Percentiles rank a stretch among this genome's conserved stretches.
These are phyloP conservation scores for Ophiostoma montium DNA, from an alignment of 2,329 filamentous ascomycete species.

Conservation along the genomic window DNA sequence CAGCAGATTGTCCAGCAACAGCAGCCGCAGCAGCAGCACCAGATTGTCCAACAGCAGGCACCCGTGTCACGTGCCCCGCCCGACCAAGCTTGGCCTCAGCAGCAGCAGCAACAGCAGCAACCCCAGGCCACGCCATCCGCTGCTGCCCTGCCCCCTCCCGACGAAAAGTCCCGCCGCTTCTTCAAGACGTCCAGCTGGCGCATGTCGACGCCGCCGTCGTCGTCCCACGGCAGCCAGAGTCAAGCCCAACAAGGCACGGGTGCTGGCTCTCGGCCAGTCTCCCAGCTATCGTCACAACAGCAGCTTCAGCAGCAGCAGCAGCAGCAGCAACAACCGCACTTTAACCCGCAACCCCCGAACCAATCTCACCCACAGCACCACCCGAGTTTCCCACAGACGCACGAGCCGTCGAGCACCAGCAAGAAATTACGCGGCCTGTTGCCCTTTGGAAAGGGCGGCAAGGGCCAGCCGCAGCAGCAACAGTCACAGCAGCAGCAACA, in stretches of 20 bases:
- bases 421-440: slow-evolving; percentile 9
- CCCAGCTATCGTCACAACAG: not conserved
- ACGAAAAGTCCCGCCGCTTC: slow-evolving; percentile 9
- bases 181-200: slow-evolving; percentile 10
- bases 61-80: not conserved
- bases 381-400: too few relatives aligned
- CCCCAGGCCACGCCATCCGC: not conserved
- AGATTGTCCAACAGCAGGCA: not conserved
- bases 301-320: slow-evolving; percentile 2
- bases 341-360: not conserved
- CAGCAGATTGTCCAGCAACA: slow-evolving; percentile 2
- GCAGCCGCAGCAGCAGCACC: slow-evolving; percentile 1
- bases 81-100: not conserved
- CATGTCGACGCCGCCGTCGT: slow-evolving; percentile 9
- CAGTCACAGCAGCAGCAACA: not conserved
- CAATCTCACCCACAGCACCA: not conserved
- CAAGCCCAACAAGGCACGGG: not conserved
- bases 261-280: not conserved
- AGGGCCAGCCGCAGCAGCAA: slow-evolving; percentile 1
- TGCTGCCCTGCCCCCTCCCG: not conserved
- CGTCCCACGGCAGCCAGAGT: slow-evolving; percentile 6
- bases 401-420: not conserved
- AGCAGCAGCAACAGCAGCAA: not conserved
- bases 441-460: slow-evolving; percentile 7
- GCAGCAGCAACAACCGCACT: not conserved